A percentile compares a stretch with the other conserved stretches of the same genome.
Conservation (phyloP, 2,329 filamentous ascomycete genomes). For the Paraphaeosphaeria minitans region DNA sequence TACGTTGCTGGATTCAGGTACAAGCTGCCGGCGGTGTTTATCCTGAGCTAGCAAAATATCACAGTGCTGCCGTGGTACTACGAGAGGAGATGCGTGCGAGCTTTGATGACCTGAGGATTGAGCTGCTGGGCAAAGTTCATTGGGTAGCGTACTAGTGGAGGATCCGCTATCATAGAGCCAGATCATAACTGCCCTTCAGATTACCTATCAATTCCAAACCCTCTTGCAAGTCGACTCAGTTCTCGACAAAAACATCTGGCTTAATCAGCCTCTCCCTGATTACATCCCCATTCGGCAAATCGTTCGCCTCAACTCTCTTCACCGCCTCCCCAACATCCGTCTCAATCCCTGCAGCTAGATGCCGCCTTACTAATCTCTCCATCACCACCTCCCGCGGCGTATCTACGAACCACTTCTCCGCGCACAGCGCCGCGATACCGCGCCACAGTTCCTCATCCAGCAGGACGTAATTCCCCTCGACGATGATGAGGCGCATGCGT, state of each 20-base stretch:
- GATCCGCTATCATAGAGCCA: too few species aligned
- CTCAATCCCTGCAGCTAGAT: slow-evolving; percentile 11
- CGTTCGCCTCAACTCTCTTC: slow-evolving; percentile 7
- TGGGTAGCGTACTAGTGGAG: too few species aligned
- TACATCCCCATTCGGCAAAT: slow-evolving; percentile 7
- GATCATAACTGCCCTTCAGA: background rate
- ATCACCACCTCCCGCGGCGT: background rate
- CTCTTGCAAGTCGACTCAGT: background rate
- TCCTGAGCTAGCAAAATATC: too few species aligned
- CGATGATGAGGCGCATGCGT: slow-evolving; percentile 26
- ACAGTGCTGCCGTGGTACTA: too few species aligned
- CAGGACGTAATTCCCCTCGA: slow-evolving; percentile 36
- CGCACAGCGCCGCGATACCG: background rate
- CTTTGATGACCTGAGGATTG: too few species aligned
- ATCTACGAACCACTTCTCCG: slow-evolving; percentile 11
- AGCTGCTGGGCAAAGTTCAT: too few species aligned
- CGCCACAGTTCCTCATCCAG: slow-evolving; percentile 2
- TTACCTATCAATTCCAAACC: background rate
- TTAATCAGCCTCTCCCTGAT: slow-evolving; percentile 1
- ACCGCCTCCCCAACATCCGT: background rate
- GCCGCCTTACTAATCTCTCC: slow-evolving; percentile 1
- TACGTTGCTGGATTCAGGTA: too few species aligned
- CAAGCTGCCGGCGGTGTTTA: too few species aligned
- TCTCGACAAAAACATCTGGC: slow-evolving; percentile 10
- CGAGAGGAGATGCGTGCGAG: too few species aligned